phyloP scores from a whole-genome alignment of 192 early-diverging fungal genomes.

The Umbelopsis sp. region DNA sequence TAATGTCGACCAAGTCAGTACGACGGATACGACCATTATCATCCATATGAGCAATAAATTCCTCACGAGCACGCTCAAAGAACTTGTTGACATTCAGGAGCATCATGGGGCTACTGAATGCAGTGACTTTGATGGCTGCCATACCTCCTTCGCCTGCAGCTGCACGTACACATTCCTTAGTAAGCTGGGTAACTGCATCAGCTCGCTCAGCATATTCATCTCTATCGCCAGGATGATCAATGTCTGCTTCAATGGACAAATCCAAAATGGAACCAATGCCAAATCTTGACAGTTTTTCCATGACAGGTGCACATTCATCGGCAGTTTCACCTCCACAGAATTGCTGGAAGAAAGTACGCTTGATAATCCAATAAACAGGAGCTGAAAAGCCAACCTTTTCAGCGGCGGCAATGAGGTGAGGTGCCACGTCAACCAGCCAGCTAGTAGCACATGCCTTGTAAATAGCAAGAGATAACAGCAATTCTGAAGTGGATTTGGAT shows the following conservation, averaged over 20 bases:
- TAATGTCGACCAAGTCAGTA: constrained; percentile 1
- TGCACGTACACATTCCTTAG: constrained; percentile 73
- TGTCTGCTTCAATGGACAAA: constrained; percentile 86
- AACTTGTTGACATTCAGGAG: constrained; percentile 60
- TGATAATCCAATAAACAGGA: constrained; percentile 69
- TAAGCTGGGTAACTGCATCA: constrained; percentile 66
- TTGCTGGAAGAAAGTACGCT: constrained; percentile 89
- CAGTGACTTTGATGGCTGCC: constrained; percentile 90
- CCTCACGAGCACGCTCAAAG: constrained; percentile 45
- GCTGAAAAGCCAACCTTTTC: constrained; percentile 51
- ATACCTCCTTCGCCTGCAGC: constrained; percentile 64
- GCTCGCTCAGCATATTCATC: constrained; percentile 40
- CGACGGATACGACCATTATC: constrained; percentile 21
- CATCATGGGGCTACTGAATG: constrained; percentile 66
- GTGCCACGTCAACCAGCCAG: constrained; percentile 60
- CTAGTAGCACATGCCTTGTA: constrained; percentile 68
- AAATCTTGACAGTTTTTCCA: constrained; percentile 63
- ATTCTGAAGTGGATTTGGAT: constrained; percentile 57
- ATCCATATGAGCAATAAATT: constrained; percentile 39
- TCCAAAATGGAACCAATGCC: constrained; percentile 86
- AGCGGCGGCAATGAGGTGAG: constrained; percentile 54
- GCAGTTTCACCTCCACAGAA: constrained; percentile 89
- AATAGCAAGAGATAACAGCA: constrained; percentile 66
- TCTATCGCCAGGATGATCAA: constrained; percentile 56
- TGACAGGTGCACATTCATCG: constrained; percentile 78